phyloP scores from a whole-genome alignment of 768 basidiomycete genomes.

The Suillus hirtellus region DNA sequence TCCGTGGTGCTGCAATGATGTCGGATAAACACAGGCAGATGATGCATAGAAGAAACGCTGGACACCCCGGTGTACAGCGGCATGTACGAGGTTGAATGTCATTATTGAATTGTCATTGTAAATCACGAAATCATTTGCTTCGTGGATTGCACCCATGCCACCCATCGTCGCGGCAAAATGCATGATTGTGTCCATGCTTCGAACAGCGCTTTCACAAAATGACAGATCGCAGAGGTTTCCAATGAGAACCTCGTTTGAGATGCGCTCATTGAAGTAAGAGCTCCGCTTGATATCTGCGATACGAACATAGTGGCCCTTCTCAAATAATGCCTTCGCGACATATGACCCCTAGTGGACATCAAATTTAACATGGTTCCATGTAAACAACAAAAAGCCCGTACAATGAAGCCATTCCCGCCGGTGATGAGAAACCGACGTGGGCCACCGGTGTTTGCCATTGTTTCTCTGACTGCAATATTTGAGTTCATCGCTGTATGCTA shows the following conservation, averaged over 20 bases:
- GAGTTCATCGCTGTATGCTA: background rate
- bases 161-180: slow-evolving; percentile 67
- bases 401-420: slow-evolving; percentile 58
- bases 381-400: slow-evolving; percentile 24
- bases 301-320: slow-evolving; percentile 37
- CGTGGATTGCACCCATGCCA: slow-evolving; percentile 64
- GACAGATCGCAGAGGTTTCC: slow-evolving; percentile 49
- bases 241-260: slow-evolving; percentile 37
- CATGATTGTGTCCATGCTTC: slow-evolving; percentile 45
- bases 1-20: slow-evolving; percentile 36
- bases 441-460: slow-evolving; percentile 1
- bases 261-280: slow-evolving; percentile 22
- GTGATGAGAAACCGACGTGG: slow-evolving; percentile 39
- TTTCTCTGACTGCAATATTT: background rate
- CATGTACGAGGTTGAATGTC: slow-evolving; percentile 47
- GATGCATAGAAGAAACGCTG: slow-evolving; percentile 54
- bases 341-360: slow-evolving; percentile 46
- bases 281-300: slow-evolving; percentile 41
- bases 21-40: slow-evolving; percentile 60
- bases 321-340: slow-evolving; percentile 41
- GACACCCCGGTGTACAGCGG: slow-evolving; percentile 40
- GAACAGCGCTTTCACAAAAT: slow-evolving; percentile 39
- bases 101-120: slow-evolving; percentile 39
- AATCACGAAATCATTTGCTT: slow-evolving; percentile 47
- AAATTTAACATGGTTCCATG: slow-evolving; percentile 6